A percentile compares a stretch with the other conserved stretches of the same genome.
Conservation (phyloP, 352 stramenopile genomes). For the Ophiocytium majus region DNA sequence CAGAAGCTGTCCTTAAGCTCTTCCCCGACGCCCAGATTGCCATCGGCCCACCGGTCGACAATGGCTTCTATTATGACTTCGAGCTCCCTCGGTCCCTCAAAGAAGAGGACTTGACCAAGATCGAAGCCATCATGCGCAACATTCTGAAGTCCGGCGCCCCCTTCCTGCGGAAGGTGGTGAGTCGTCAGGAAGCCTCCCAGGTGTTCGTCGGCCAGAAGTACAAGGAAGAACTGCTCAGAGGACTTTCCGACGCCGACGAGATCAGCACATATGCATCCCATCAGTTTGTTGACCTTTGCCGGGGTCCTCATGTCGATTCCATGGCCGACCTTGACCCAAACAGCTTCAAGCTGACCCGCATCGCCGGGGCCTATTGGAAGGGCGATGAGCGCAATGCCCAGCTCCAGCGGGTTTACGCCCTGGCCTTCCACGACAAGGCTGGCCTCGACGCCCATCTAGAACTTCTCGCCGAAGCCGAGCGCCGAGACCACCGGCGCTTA, state of each 20-base stretch:
- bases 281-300: conserved; percentile 92
- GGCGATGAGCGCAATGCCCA: conserved; percentile 93
- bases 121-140: conserved; percentile 81
- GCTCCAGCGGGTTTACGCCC: conserved; percentile 93
- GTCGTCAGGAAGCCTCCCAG: conserved; percentile 93
- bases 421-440: conserved; percentile 96
- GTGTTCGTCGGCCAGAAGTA: conserved; percentile 79
- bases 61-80: conserved; percentile 98
- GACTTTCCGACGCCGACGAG: conserved; percentile 76
- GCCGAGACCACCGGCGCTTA: conserved; percentile 91
- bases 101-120: conserved; percentile 50
- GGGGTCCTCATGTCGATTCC: conserved; percentile 92
- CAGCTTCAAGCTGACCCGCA: conserved; percentile 82
- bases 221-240: conserved; percentile 3
- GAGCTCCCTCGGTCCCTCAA: conserved; percentile 26
- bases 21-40: conserved; percentile 89
- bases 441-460: conserved; percentile 82
- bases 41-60: conserved; percentile 89
- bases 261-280: conserved; percentile 59
- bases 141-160: conserved; percentile 88
- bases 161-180: conserved; percentile 94
- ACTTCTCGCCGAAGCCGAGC: conserved; percentile 85
- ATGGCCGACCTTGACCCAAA: too few relatives aligned
- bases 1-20: conserved; percentile 89
- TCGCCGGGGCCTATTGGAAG: conserved; percentile 84